phyloP scores from a whole-genome alignment of 2,329 filamentous ascomycete species.

The Domatiomyces globalis region DNA sequence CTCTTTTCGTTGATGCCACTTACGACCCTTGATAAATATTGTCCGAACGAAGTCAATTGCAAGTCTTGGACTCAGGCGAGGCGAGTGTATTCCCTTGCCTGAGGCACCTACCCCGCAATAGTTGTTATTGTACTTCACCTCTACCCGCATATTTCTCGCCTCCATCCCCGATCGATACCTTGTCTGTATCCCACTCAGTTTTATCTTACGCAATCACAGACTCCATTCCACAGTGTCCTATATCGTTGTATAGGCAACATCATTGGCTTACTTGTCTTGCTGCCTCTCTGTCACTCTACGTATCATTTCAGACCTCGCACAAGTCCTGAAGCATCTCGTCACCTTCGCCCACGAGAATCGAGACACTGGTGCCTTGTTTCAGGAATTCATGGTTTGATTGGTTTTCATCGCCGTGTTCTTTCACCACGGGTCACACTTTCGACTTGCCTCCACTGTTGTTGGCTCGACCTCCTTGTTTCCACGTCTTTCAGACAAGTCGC shows the following conservation, averaged over 20 bases:
- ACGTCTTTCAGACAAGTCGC: background rate
- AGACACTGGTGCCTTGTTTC: background rate
- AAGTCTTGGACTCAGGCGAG: background rate
- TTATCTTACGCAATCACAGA: background rate
- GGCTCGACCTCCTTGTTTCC: background rate
- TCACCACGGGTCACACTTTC: background rate
- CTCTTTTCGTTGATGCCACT: background rate
- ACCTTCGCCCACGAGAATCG: background rate
- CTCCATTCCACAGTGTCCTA: background rate
- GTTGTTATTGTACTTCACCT: background rate
- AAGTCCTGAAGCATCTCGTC: background rate
- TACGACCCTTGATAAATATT: background rate
- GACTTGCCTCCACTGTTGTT: background rate
- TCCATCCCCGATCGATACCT: background rate
- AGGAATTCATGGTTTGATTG: background rate
- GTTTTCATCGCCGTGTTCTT: background rate
- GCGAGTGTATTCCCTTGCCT: background rate
- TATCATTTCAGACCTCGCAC: background rate
- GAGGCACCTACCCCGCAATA: background rate
- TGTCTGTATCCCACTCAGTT: background rate
- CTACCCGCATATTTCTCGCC: background rate
- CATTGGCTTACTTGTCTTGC: background rate
- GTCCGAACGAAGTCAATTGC: background rate
- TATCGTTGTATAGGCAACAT: background rate
- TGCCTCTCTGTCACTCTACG: background rate